phyloP scores from a whole-genome alignment of 75 land plant species.

The Sequoia sempervirens region DNA sequence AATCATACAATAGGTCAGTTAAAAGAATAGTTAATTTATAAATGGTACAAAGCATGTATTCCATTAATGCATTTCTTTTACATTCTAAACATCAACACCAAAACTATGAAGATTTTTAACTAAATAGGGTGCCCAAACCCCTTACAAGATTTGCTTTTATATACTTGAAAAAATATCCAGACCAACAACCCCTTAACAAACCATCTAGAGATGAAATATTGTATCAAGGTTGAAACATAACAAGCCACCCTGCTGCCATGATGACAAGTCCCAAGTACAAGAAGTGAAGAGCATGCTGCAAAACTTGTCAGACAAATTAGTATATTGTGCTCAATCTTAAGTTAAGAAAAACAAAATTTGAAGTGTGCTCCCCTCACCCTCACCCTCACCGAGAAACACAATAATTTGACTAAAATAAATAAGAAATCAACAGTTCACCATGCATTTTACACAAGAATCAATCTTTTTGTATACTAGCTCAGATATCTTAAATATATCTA shows the following conservation, averaged over 20 bases:
- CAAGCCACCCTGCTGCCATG: conserved; percentile 9
- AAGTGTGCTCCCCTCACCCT: not conserved
- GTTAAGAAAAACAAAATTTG: too few species aligned
- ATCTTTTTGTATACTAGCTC: not conserved
- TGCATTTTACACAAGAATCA: not conserved
- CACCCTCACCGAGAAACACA: not conserved
- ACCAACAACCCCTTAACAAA: not conserved
- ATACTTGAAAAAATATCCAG: not conserved
- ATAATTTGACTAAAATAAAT: not conserved
- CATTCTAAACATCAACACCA: not conserved
- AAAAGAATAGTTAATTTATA: too few species aligned
- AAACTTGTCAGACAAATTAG: not conserved
- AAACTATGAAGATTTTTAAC: not conserved
- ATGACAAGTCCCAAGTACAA: conserved; percentile 10
- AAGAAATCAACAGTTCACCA: not conserved
- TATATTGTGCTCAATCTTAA: not conserved
- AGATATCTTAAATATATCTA: too few species aligned
- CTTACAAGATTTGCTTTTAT: not conserved
- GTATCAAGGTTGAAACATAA: not conserved
- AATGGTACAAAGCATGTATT: not conserved
- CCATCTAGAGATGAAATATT: not conserved
- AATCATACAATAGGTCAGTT: not conserved
- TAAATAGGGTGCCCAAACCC: not conserved
- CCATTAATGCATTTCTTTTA: not conserved
- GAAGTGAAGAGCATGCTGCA: conserved; percentile 11